Percentiles rank a stretch among this genome's conserved stretches.
These are phyloP conservation scores for Geranium brycei DNA, from an alignment of 345 rosid genomes.

Conservation along the genomic window DNA sequence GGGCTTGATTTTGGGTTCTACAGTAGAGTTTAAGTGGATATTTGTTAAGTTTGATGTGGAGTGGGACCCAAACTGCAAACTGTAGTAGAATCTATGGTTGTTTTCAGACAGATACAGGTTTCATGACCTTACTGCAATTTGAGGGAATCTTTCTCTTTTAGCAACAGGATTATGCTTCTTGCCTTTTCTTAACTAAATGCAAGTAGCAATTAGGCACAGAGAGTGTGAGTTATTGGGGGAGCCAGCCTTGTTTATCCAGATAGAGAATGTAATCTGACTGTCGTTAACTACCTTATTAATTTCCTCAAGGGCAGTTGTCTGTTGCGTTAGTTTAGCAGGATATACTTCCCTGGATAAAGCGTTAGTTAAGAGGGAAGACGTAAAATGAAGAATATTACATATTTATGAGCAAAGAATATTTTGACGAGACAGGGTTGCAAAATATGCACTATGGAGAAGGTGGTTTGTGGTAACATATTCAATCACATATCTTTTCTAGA, in stretches of 20 bases:
- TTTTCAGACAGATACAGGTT: not conserved
- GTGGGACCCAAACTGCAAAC: conserved; percentile 58
- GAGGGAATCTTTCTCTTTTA: not conserved
- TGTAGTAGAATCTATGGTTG: conserved; percentile 24
- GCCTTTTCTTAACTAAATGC: not conserved
- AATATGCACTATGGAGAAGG: no score
- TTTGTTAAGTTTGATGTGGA: conserved; percentile 29
- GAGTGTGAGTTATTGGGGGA: not conserved
- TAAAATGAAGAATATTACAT: no score
- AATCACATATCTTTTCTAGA: no score
- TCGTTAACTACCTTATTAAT: not conserved
- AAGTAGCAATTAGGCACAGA: not conserved
- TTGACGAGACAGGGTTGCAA: no score
- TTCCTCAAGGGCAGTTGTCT: not conserved
- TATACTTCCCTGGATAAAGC: no score
- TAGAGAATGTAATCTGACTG: not conserved
- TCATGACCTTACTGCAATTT: not conserved
- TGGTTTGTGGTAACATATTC: not conserved
- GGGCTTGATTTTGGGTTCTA: conserved; percentile 8
- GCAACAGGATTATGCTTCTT: not conserved
- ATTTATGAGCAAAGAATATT: no score
- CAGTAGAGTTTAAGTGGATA: conserved; percentile 15
- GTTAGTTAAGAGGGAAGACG: no score
- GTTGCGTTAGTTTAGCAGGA: not conserved
- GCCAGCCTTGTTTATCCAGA: not conserved